These are phyloP conservation scores for Celoporthe dispersa DNA, from an alignment of 2,329 filamentous ascomycete genomes.

Conservation along the genomic window DNA sequence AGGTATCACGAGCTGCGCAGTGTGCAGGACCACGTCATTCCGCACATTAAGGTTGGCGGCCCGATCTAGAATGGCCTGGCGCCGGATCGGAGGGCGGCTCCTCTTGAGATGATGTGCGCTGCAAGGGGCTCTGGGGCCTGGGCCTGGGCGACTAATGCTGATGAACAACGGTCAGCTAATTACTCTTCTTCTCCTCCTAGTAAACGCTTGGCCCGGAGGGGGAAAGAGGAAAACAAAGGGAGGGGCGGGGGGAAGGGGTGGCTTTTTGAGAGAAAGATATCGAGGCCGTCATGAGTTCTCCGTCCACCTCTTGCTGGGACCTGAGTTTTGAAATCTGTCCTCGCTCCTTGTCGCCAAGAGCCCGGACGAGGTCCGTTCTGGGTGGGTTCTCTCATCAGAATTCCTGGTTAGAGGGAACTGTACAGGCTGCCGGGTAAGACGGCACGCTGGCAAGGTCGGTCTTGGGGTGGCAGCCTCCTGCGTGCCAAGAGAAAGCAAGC, in stretches of 20 bases:
- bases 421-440: constrained; percentile 9
- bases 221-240: too few species aligned
- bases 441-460: constrained; percentile 7
- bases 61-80: constrained; percentile 4
- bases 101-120: neutral
- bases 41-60: constrained; percentile 15
- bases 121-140: neutral
- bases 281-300: neutral
- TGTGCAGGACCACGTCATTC: constrained; percentile 9
- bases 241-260: neutral
- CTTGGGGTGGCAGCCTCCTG: neutral
- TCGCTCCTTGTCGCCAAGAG: constrained; percentile 3
- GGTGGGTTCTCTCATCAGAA: neutral
- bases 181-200: neutral
- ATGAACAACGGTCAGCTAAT: neutral
- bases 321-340: neutral
- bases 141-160: neutral
- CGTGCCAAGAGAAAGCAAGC: neutral
- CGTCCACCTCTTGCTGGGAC: neutral
- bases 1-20: neutral
- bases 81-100: constrained; percentile 4
- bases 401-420: neutral
- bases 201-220: neutral
- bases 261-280: neutral
- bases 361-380: neutral